These are phyloP conservation scores for Penicillium brevicompactum DNA, from an alignment of 2,329 filamentous ascomycete species.

Conservation along the genomic window DNA sequence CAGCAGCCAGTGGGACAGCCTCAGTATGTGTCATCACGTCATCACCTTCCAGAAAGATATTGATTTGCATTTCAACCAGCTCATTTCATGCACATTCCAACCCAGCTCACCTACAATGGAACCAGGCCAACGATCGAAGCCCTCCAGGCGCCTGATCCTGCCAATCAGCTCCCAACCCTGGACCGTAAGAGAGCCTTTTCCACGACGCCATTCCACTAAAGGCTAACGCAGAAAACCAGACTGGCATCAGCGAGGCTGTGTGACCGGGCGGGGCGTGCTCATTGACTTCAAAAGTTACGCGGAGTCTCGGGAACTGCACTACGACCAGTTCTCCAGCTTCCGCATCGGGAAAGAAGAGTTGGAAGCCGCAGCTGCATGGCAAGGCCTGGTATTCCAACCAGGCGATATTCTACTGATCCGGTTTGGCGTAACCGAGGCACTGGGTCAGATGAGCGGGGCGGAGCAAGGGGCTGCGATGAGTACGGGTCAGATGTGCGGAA, in stretches of 20 bases:
- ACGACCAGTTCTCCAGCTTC: slow-evolving; percentile 54
- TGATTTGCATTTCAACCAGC: slow-evolving; percentile 11
- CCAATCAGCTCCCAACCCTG: slow-evolving; percentile 25
- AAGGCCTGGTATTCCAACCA: slow-evolving; percentile 17
- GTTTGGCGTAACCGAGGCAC: slow-evolving; percentile 23
- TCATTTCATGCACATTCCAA: slow-evolving; percentile 23
- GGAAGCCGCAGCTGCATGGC: slow-evolving; percentile 19
- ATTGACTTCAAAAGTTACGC: slow-evolving; percentile 61
- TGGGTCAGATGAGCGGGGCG: slow-evolving; percentile 15
- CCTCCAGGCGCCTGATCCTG: slow-evolving; percentile 9
- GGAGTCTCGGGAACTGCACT: slow-evolving; percentile 55
- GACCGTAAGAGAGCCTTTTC: slow-evolving; percentile 13
- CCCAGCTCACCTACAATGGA: slow-evolving; percentile 37
- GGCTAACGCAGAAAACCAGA: slow-evolving; percentile 28
- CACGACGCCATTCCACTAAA: no score
- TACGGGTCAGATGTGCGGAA: slow-evolving; percentile 32
- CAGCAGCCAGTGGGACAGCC: slow-evolving; percentile 50
- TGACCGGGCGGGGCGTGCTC: slow-evolving; percentile 55
- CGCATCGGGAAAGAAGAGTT: slow-evolving; percentile 20
- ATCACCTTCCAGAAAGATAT: background rate
- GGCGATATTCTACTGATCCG: slow-evolving; percentile 29
- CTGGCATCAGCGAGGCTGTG: slow-evolving; percentile 45
- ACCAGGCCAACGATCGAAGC: slow-evolving; percentile 28
- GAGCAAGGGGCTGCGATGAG: slow-evolving; percentile 18
- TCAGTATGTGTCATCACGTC: slow-evolving; percentile 35